A percentile compares a stretch with the other conserved stretches of the same genome.
These are phyloP conservation scores for Fusarium domesticum DNA, from an alignment of 2,329 filamentous ascomycete species.

Conservation along the genomic window DNA sequence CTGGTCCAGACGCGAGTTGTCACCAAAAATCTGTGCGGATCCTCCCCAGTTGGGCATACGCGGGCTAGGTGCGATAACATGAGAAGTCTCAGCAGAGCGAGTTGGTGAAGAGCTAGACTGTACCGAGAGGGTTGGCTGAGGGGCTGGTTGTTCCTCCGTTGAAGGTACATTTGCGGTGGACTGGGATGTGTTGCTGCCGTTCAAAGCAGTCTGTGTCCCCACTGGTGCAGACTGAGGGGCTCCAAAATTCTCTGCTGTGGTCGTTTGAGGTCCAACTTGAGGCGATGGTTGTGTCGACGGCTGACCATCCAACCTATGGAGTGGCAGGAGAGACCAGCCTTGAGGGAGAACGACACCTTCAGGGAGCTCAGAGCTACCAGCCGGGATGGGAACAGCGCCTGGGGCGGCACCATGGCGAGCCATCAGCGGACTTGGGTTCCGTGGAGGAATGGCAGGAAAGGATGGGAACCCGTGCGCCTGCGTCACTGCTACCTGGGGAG, in stretches of 20 bases:
- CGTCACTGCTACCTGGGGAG: slow-evolving; percentile 16
- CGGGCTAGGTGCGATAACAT: slow-evolving; percentile 48
- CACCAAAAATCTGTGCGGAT: slow-evolving; percentile 46
- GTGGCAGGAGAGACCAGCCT: slow-evolving; percentile 63
- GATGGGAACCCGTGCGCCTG: slow-evolving; percentile 19
- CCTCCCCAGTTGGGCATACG: slow-evolving; percentile 51
- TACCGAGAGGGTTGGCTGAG: slow-evolving; percentile 7
- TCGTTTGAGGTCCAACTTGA: slow-evolving; percentile 20
- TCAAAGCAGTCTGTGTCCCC: slow-evolving; percentile 14
- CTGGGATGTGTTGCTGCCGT: slow-evolving; percentile 18
- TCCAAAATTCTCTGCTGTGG: slow-evolving; percentile 13
- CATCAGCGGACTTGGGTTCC: slow-evolving; percentile 41
- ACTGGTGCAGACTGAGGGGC: slow-evolving; percentile 9
- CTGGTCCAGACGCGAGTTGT: slow-evolving; percentile 28
- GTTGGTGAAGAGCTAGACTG: slow-evolving; percentile 15
- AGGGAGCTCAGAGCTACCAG: slow-evolving; percentile 60
- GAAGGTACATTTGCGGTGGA: slow-evolving; percentile 1
- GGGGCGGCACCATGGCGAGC: slow-evolving; percentile 47
- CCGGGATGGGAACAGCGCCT: slow-evolving; percentile 51
- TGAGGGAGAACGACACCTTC: slow-evolving; percentile 62
- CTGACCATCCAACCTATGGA: slow-evolving; percentile 51
- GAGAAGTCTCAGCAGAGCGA: slow-evolving; percentile 22
- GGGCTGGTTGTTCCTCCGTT: slow-evolving; percentile 7
- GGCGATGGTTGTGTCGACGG: slow-evolving; percentile 24
- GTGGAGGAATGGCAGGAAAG: slow-evolving; percentile 32